Conservation (phyloP, 345 rosid genomes). For the Aquilaria yunnanensis region DNA sequence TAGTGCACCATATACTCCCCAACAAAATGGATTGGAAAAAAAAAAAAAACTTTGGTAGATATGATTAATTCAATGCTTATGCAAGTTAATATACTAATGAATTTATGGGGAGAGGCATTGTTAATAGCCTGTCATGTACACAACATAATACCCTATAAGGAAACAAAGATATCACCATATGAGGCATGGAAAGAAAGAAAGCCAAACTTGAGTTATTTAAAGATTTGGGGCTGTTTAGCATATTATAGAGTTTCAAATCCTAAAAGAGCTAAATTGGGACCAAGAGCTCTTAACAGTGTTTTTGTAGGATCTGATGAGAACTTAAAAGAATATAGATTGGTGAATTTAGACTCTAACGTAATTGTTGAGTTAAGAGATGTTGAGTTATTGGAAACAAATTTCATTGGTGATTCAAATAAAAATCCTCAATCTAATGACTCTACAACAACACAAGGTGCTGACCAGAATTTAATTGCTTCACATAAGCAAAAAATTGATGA, state of each 20-base stretch:
- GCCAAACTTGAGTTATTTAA: no score
- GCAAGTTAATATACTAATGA: no score
- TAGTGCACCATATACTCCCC: no score
- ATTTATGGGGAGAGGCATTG: background rate
- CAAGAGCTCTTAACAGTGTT: background rate
- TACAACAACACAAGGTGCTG: background rate
- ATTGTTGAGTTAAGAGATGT: background rate
- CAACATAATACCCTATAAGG: background rate
- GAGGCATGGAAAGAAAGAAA: no score
- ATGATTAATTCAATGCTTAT: no score
- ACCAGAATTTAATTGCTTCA: no score
- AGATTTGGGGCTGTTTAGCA: background rate
- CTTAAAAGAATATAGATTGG: no score
- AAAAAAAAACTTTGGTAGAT: no score
- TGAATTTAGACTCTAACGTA: background rate
- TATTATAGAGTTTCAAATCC: no score
- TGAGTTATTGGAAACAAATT: background rate
- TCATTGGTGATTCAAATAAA: background rate
- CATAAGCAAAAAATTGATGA: background rate
- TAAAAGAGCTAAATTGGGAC: no score
- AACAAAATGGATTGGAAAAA: no score
- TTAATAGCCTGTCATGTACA: background rate
- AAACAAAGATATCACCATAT: no score
- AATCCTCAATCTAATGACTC: background rate
- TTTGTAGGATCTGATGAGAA: background rate